Evolutionary conservation across 2,329 filamentous ascomycete genomes (phyloP).

Genomic region (Fusarium illudens): DNA sequence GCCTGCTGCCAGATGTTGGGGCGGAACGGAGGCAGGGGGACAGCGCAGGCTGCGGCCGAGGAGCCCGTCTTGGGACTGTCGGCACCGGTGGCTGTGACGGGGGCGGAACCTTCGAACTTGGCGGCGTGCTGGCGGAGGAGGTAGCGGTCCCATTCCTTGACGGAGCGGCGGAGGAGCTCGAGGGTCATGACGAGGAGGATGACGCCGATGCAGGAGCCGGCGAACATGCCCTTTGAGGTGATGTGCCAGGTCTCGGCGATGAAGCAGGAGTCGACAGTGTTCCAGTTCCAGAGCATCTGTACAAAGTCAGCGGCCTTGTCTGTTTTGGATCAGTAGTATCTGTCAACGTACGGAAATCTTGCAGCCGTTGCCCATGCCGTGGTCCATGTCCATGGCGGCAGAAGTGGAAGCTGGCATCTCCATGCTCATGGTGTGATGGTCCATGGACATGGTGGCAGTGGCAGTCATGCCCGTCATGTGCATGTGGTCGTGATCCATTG

Average conservation of each 20-base stretch:
- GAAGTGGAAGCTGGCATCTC: constrained; percentile 32
- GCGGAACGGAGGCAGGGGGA: constrained; percentile 52
- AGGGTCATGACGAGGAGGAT: constrained; percentile 76
- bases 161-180: constrained; percentile 74
- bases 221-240: constrained; percentile 75
- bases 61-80: constrained; percentile 35
- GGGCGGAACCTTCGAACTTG: constrained; percentile 39
- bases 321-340: too few species aligned
- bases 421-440: constrained; percentile 31
- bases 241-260: constrained; percentile 75
- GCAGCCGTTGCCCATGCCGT: constrained; percentile 38
- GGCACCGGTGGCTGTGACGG: constrained; percentile 21
- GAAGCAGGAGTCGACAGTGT: constrained; percentile 76
- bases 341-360: constrained; percentile 50
- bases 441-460: constrained; percentile 18
- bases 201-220: constrained; percentile 81
- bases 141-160: constrained; percentile 76
- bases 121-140: constrained; percentile 63
- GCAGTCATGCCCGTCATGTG: constrained; percentile 23
- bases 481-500: constrained; percentile 20
- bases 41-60: constrained; percentile 11
- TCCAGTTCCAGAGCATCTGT: constrained; percentile 85
- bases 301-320: neutral
- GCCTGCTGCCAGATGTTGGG: constrained; percentile 72
- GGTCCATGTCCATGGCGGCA: constrained; percentile 28